These are phyloP conservation scores for Colletotrichum sp. DNA, from an alignment of 2,329 filamentous ascomycete species.

Conservation along the genomic window DNA sequence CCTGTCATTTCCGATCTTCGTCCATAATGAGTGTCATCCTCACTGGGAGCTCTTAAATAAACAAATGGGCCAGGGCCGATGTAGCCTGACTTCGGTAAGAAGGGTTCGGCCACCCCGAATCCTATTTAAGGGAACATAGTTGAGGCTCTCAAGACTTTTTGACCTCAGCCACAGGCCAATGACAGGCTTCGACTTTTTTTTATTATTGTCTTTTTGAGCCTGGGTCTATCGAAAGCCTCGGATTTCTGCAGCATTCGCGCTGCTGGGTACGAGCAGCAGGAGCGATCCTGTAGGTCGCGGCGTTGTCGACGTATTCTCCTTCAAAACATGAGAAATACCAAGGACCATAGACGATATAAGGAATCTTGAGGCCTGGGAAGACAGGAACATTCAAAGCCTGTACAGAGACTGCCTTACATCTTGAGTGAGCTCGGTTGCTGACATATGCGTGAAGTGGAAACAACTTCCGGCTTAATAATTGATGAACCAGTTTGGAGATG, in stretches of 20 bases:
- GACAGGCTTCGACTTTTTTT: fast-evolving
- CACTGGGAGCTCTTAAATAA: background rate
- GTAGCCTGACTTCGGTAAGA: fast-evolving
- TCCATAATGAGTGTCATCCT: background rate
- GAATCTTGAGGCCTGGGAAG: fast-evolving
- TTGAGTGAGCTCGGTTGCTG: background rate
- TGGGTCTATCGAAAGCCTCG: background rate
- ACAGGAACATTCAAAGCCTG: background rate
- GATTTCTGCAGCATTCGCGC: background rate
- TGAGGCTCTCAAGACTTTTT: background rate
- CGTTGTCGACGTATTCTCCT: background rate
- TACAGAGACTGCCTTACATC: fast-evolving
- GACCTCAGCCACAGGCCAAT: background rate
- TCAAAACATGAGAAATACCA: background rate
- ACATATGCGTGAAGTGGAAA: fast-evolving
- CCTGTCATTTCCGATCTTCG: background rate
- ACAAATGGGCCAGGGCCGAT: fast-evolving
- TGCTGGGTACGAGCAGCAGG: background rate
- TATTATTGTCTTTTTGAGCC: too few relatives aligned
- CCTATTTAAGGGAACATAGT: fast-evolving
- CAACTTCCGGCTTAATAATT: background rate
- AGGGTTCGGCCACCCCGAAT: fast-evolving
- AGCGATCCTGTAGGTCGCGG: fast-evolving
- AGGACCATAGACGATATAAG: fast-evolving
- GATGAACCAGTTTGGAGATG: background rate